Evolutionary conservation across 306 rosid genomes (phyloP).

Genomic region (Acacia acuminata): DNA sequence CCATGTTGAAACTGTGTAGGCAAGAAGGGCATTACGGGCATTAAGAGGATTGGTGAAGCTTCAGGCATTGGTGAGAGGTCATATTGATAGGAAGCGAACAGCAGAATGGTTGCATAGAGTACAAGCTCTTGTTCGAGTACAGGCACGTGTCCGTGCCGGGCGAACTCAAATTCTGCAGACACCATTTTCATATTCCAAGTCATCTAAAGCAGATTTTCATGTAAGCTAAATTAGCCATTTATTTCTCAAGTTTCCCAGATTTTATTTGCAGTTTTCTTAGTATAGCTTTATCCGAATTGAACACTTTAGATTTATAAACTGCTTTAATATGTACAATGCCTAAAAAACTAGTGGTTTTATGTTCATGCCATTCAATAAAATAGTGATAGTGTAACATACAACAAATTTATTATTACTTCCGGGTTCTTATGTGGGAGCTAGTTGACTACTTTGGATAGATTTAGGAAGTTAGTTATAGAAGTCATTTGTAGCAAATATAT

Average conservation of each 20-base stretch:
- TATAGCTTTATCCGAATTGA: not conserved
- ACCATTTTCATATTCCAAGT: conserved; percentile 43
- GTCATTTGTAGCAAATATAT: too few species aligned
- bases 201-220: conserved; percentile 49
- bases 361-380: not conserved
- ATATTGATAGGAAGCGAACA: conserved; percentile 77
- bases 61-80: conserved; percentile 89
- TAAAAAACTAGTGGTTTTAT: not conserved
- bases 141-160: conserved; percentile 53
- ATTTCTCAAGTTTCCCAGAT: not conserved
- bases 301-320: not conserved
- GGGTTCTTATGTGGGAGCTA: too few species aligned
- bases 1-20: conserved; percentile 43
- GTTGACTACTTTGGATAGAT: too few species aligned
- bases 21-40: conserved; percentile 84
- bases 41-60: conserved; percentile 86
- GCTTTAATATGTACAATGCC: not conserved
- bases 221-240: conserved; percentile 43
- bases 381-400: not conserved
- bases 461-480: too few species aligned
- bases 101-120: conserved; percentile 68
- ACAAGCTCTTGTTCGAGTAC: conserved; percentile 67
- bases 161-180: conserved; percentile 44
- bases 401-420: not conserved
- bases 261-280: not conserved